Evolutionary conservation across 2,329 filamentous ascomycete species (phyloP).

Genomic region (Claviceps spartinae): DNA sequence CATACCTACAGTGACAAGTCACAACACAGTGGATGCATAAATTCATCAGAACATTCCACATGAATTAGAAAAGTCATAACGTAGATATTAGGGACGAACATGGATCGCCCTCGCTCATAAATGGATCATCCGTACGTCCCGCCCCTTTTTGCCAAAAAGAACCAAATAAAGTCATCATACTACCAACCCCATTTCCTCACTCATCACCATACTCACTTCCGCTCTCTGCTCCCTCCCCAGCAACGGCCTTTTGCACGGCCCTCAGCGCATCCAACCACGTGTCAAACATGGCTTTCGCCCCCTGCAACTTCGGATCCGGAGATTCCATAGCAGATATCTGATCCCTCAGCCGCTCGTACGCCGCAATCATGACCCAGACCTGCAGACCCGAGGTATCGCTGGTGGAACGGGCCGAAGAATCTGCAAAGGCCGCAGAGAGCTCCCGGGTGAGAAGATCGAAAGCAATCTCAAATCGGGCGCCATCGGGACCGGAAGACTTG

Average conservation of each 20-base stretch:
- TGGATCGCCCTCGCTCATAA: too few relatives aligned
- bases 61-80: too few relatives aligned
- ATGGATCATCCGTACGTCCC: too few relatives aligned
- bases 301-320: conserved; percentile 18
- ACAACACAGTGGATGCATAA: too few relatives aligned
- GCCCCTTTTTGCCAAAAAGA: too few relatives aligned
- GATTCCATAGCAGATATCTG: conserved; percentile 25
- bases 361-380: conserved; percentile 44
- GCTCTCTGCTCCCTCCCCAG: conserved; percentile 10
- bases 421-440: conserved; percentile 28
- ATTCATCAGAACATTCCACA: too few relatives aligned
- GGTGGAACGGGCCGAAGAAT: conserved; percentile 12
- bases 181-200: background rate
- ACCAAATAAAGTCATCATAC: too few relatives aligned
- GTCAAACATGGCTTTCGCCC: conserved; percentile 28
- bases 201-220: conserved; percentile 18
- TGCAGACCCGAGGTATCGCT: conserved; percentile 32
- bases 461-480: conserved; percentile 34
- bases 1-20: too few relatives aligned
- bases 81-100: too few relatives aligned
- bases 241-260: conserved; percentile 26
- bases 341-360: conserved; percentile 39
- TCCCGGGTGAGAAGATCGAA: conserved; percentile 37
- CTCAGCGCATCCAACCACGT: conserved; percentile 38
- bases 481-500: conserved; percentile 14